Percentiles rank a stretch among this genome's conserved stretches.
Evolutionary conservation across 2,329 filamentous ascomycete genomes (phyloP).

Genomic region (Parafenestella ontariensis): DNA sequence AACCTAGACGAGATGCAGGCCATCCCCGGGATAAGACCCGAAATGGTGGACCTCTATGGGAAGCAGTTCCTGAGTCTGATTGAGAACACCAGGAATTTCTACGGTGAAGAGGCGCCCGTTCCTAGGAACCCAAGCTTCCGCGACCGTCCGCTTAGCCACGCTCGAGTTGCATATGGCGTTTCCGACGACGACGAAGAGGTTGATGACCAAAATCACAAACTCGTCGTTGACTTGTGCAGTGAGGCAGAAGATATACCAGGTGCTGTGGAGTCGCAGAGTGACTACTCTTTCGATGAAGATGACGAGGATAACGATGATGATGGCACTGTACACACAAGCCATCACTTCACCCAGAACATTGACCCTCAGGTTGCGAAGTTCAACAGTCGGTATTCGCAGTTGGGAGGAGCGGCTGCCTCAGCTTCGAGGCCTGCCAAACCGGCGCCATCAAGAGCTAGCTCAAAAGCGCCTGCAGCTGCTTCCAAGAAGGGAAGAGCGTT

Average conservation of each 20-base stretch:
- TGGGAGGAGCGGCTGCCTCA: slow-evolving; percentile 16
- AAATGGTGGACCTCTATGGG: slow-evolving; percentile 69
- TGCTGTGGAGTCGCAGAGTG: slow-evolving; percentile 23
- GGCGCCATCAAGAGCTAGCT: slow-evolving; percentile 18
- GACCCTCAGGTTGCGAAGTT: slow-evolving; percentile 41
- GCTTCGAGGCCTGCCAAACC: slow-evolving; percentile 17
- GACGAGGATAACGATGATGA: slow-evolving; percentile 33
- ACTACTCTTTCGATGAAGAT: slow-evolving; percentile 29
- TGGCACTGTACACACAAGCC: slow-evolving; percentile 30
- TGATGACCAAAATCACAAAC: slow-evolving; percentile 58
- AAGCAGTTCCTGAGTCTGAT: slow-evolving; percentile 67
- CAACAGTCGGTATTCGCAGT: slow-evolving; percentile 35
- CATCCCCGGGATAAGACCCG: slow-evolving; percentile 68
- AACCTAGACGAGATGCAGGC: slow-evolving; percentile 66
- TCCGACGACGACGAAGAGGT: slow-evolving; percentile 51
- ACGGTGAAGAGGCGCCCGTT: slow-evolving; percentile 22
- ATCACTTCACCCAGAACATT: slow-evolving; percentile 35
- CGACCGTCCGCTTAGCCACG: slow-evolving; percentile 20
- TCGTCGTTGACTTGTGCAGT: slow-evolving; percentile 55
- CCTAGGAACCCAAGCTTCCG: slow-evolving; percentile 17
- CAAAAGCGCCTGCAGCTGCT: slow-evolving; percentile 20
- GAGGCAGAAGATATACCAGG: slow-evolving; percentile 31
- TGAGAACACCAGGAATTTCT: slow-evolving; percentile 38
- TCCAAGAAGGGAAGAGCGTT: slow-evolving; percentile 23
- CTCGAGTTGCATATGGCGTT: slow-evolving; percentile 32